Conservation (phyloP, 768 basidiomycete species). For the Leucocoprinus sp. region DNA sequence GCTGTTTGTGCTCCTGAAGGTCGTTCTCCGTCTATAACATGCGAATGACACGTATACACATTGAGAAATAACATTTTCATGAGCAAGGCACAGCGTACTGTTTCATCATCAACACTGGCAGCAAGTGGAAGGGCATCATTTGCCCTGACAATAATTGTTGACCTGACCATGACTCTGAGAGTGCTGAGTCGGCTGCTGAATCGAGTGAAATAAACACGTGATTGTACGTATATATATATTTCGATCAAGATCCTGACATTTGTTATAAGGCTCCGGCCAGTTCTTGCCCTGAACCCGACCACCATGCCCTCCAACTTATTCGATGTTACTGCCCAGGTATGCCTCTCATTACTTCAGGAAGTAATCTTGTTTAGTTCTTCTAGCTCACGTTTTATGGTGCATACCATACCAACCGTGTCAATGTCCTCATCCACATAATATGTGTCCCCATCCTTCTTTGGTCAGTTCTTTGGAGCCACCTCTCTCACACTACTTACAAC, state of each 20-base stretch:
- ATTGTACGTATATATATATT: conserved; percentile 5
- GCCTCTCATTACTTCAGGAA: conserved; percentile 1
- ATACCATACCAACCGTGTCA: conserved; percentile 79
- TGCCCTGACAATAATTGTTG: conserved; percentile 80
- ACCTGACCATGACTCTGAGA: conserved; percentile 59
- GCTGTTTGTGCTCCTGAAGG: conserved; percentile 96
- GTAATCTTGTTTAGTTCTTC: background rate
- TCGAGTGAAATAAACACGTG: conserved; percentile 15
- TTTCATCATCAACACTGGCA: conserved; percentile 95
- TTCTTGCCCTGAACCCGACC: conserved; percentile 16
- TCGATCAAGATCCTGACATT: background rate
- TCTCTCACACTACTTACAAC: background rate
- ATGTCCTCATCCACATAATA: conserved; percentile 78
- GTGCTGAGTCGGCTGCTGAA: conserved; percentile 3
- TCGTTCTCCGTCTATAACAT: conserved; percentile 76
- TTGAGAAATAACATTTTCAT: conserved; percentile 13
- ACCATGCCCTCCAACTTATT: conserved; percentile 39
- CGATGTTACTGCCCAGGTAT: conserved; percentile 65
- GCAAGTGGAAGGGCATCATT: conserved; percentile 86
- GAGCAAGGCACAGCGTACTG: conserved; percentile 40
- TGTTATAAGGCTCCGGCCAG: conserved; percentile 12
- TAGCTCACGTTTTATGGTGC: conserved; percentile 91
- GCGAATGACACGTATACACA: conserved; percentile 20
- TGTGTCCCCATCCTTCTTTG: conserved; percentile 82
- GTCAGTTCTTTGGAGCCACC: conserved; percentile 32